Percentiles rank a stretch among this genome's conserved stretches.
Evolutionary conservation across 1,284 basidiomycete species (phyloP).

Genomic region (Inonotus obliquus): DNA sequence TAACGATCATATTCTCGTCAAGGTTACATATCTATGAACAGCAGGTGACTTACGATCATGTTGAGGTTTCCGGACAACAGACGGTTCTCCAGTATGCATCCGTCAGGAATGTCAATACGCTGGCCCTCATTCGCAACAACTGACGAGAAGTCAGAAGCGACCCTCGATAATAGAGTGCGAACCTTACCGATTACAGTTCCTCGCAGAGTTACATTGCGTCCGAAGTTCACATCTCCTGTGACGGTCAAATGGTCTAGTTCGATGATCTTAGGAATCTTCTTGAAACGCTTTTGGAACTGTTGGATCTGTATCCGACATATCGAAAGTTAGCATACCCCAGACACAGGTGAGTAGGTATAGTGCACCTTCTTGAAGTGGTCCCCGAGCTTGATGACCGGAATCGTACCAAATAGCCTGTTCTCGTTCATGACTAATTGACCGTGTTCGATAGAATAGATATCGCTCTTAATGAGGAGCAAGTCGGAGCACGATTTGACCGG

Average conservation of each 20-base stretch:
- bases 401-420: slow-evolving; percentile 88
- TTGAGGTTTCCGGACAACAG: slow-evolving; percentile 63
- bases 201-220: slow-evolving; percentile 85
- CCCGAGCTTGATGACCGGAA: slow-evolving; percentile 97
- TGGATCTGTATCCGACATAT: slow-evolving; percentile 59
- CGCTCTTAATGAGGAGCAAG: slow-evolving; percentile 92
- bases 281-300: slow-evolving; percentile 97
- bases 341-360: background rate
- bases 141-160: slow-evolving; percentile 22
- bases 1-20: background rate
- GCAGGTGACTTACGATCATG: slow-evolving; percentile 50
- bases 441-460: slow-evolving; percentile 94
- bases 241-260: slow-evolving; percentile 97
- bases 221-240: slow-evolving; percentile 95
- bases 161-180: background rate
- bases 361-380: slow-evolving; percentile 83
- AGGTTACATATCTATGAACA: background rate
- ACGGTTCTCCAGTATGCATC: slow-evolving; percentile 91
- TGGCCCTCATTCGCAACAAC: slow-evolving; percentile 91
- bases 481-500: slow-evolving; percentile 94
- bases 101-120: slow-evolving; percentile 94
- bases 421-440: slow-evolving; percentile 93
- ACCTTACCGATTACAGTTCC: slow-evolving; percentile 77
- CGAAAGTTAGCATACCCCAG: background rate
- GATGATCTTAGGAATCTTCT: slow-evolving; percentile 92